Evolutionary conservation across 2,329 filamentous ascomycete species (phyloP).

Genomic region (Botrytis medusae): DNA sequence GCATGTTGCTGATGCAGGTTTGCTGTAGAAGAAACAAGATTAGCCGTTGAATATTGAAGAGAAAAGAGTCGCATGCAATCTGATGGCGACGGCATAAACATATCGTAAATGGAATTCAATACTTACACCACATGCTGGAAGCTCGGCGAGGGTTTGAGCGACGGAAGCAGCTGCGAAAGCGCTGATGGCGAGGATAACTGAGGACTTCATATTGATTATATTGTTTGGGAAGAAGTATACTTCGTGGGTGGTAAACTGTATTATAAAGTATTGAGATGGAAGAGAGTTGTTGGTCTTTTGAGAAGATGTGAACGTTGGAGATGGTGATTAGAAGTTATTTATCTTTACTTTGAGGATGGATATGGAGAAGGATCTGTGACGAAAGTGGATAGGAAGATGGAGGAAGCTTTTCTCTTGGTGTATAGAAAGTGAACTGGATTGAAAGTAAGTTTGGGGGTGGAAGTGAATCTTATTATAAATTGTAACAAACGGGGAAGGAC

Average conservation of each 20-base stretch:
- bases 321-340: constrained; percentile 2
- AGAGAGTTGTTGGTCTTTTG: background rate
- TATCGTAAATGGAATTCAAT: background rate
- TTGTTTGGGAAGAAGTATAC: background rate
- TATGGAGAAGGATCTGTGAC: background rate
- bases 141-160: constrained; percentile 31
- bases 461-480: constrained; percentile 7
- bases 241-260: background rate
- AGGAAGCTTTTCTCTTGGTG: background rate
- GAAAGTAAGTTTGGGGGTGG: background rate
- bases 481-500: background rate
- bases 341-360: background rate
- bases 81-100: background rate
- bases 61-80: background rate
- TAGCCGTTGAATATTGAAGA: constrained; percentile 23
- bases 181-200: constrained; percentile 33
- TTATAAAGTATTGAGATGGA: constrained; percentile 2
- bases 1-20: constrained; percentile 49
- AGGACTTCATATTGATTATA: constrained; percentile 38
- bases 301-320: background rate
- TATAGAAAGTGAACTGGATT: background rate
- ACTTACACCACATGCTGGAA: constrained; percentile 41
- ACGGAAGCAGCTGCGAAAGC: constrained; percentile 33
- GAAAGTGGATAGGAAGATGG: background rate
- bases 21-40: constrained; percentile 31